Evolutionary conservation across 768 basidiomycete species (phyloP).

Genomic region (Russula compacta): DNA sequence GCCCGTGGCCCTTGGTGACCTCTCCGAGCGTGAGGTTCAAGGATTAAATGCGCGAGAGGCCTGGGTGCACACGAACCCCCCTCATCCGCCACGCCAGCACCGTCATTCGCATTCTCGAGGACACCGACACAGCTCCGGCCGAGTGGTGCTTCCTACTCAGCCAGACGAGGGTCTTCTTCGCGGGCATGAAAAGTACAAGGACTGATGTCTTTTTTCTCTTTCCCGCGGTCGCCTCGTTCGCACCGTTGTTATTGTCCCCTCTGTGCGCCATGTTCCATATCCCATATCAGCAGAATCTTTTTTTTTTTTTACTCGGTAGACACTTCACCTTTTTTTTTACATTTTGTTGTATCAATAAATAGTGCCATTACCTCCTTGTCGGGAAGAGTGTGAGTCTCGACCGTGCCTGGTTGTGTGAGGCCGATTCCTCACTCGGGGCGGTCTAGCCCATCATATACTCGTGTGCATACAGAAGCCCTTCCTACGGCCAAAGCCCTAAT

Average conservation of each 20-base stretch:
- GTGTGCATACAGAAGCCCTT: neutral
- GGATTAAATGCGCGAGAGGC: constrained; percentile 51
- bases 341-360: constrained; percentile 18
- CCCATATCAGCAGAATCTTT: neutral
- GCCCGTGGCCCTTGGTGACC: constrained; percentile 49
- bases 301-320: neutral
- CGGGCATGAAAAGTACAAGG: constrained; percentile 22
- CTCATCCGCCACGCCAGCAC: constrained; percentile 23
- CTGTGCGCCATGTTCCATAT: neutral
- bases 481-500: neutral
- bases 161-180: constrained; percentile 40
- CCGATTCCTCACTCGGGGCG: neutral
- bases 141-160: constrained; percentile 32
- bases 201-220: neutral
- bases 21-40: constrained; percentile 44
- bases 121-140: constrained; percentile 19
- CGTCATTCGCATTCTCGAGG: constrained; percentile 22
- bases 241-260: neutral
- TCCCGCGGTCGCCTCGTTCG: neutral
- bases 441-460: constrained; percentile 9
- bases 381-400: neutral
- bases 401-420: neutral
- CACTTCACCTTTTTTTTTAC: neutral
- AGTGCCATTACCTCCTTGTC: neutral
- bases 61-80: constrained; percentile 39